These are phyloP conservation scores for Pythium sukuiense DNA, from an alignment of 352 stramenopile species.

Conservation along the genomic window DNA sequence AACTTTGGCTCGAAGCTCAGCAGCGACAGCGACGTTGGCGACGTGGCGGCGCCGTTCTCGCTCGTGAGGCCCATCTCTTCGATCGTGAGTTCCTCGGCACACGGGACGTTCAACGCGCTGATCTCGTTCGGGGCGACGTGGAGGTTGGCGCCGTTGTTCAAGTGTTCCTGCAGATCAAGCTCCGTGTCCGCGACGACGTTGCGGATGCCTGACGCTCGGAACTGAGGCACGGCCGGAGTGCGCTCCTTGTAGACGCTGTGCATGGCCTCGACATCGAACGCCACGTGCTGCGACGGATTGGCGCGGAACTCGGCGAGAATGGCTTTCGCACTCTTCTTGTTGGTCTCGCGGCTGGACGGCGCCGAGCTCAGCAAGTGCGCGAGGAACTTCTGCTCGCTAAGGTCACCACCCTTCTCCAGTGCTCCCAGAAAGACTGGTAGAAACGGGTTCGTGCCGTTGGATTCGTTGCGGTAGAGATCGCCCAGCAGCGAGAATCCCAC, in stretches of 20 bases:
- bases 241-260: constrained; percentile 70
- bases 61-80: constrained; percentile 70
- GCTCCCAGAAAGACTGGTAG: constrained; percentile 84
- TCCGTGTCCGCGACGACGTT: constrained; percentile 82
- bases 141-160: constrained; percentile 77
- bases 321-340: constrained; percentile 80
- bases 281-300: constrained; percentile 43
- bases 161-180: constrained; percentile 77
- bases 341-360: constrained; percentile 50
- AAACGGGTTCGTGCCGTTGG: constrained; percentile 81
- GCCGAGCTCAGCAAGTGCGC: constrained; percentile 58
- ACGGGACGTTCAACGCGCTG: constrained; percentile 64
- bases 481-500: constrained; percentile 86
- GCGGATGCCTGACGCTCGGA: constrained; percentile 72
- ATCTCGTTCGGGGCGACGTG: constrained; percentile 72
- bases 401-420: constrained; percentile 68
- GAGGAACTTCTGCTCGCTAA: constrained; percentile 81
- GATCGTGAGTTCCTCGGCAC: constrained; percentile 68
- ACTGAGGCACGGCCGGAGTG: constrained; percentile 74
- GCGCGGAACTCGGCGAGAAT: constrained; percentile 64
- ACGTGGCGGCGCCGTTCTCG: constrained; percentile 26
- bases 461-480: constrained; percentile 84
- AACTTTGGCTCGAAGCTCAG: constrained; percentile 89
- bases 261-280: constrained; percentile 68
- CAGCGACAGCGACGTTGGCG: constrained; percentile 63